Evolutionary conservation across 306 rosid genomes (phyloP).

Genomic region (Cyamopsis tetragonoloba): DNA sequence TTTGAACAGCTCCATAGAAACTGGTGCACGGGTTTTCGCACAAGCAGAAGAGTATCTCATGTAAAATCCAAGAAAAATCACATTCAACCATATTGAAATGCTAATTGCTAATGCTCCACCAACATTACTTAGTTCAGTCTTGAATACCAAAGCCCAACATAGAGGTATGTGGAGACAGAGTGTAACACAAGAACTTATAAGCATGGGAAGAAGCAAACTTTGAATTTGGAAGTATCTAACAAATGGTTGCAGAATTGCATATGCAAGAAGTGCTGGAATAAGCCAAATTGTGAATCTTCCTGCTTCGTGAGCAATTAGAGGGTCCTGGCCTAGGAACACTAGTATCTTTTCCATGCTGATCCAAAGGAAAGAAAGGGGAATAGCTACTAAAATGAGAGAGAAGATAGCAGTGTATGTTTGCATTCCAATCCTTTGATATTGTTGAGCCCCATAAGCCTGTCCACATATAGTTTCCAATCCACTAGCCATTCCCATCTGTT

Average conservation of each 20-base stretch:
- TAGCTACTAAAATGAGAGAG: constrained; percentile 47
- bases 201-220: constrained; percentile 59
- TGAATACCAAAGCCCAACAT: constrained; percentile 72
- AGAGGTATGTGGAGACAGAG: constrained; percentile 48
- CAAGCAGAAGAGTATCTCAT: constrained; percentile 53
- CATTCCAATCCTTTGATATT: constrained; percentile 42
- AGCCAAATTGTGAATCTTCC: constrained; percentile 59
- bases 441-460: constrained; percentile 60
- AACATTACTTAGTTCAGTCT: constrained; percentile 35
- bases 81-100: constrained; percentile 66
- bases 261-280: constrained; percentile 67
- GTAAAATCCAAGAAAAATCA: constrained; percentile 47
- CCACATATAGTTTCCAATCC: constrained; percentile 59
- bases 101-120: constrained; percentile 79
- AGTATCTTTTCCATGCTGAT: constrained; percentile 53
- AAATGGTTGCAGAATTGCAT: constrained; percentile 58
- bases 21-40: constrained; percentile 41
- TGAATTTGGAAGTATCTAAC: constrained; percentile 67
- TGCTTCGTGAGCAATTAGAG: constrained; percentile 65
- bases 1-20: constrained; percentile 47
- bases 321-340: constrained; percentile 65
- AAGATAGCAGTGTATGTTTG: constrained; percentile 59
- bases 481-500: constrained; percentile 56
- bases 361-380: constrained; percentile 64
- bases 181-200: constrained; percentile 39